Evolutionary conservation across 2,329 filamentous ascomycete species (phyloP).

Genomic region (Paracorniculantispora psalliotae): DNA sequence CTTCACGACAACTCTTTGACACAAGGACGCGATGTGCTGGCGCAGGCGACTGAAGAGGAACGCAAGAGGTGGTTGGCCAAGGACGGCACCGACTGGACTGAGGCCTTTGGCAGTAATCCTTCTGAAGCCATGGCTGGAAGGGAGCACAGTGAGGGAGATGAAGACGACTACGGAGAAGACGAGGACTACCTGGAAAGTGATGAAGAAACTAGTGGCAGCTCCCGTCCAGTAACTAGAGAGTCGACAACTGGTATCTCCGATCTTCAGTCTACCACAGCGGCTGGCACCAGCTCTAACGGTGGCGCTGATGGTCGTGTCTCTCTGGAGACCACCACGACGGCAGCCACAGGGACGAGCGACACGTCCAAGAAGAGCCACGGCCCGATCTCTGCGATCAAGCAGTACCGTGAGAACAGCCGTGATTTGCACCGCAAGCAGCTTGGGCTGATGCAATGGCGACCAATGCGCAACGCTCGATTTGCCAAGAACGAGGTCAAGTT

Average conservation of each 20-base stretch:
- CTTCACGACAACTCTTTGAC: conserved; percentile 78
- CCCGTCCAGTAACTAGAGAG: conserved; percentile 56
- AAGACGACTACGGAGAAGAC: conserved; percentile 36
- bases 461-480: conserved; percentile 79
- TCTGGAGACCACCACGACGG: conserved; percentile 35
- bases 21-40: conserved; percentile 75
- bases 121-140: conserved; percentile 38
- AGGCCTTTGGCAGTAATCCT: conserved; percentile 78
- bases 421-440: conserved; percentile 80
- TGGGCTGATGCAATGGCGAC: conserved; percentile 92
- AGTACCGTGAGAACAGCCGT: conserved; percentile 63
- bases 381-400: conserved; percentile 53
- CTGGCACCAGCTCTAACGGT: conserved; percentile 24
- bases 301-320: conserved; percentile 28
- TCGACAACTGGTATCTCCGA: conserved; percentile 17
- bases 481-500: conserved; percentile 83
- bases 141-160: conserved; percentile 24
- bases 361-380: conserved; percentile 27
- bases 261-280: conserved; percentile 17
- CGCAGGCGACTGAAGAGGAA: conserved; percentile 64
- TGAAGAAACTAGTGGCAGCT: conserved; percentile 39
- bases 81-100: conserved; percentile 80
- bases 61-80: conserved; percentile 73
- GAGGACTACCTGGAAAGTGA: conserved; percentile 30
- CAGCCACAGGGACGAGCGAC: conserved; percentile 20